Percentiles rank a stretch among this genome's conserved stretches.
Evolutionary conservation across 305 asterid genomes (phyloP).

Genomic region (Caryopteris hybrid): DNA sequence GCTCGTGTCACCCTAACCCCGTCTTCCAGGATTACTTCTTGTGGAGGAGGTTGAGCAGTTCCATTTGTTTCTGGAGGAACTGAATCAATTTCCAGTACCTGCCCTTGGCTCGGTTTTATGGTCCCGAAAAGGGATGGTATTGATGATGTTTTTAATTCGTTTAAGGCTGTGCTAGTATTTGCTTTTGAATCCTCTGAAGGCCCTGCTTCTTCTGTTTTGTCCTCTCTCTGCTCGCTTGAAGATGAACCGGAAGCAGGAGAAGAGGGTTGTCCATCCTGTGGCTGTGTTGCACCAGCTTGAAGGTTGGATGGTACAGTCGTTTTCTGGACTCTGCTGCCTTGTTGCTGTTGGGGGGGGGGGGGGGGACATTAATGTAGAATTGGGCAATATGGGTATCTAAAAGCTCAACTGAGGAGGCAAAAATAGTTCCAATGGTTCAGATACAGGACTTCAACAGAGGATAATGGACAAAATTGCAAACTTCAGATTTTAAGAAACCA

Average conservation of each 20-base stretch:
- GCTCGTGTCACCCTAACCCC: constrained; percentile 46
- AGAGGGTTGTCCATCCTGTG: constrained; percentile 35
- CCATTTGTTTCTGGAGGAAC: constrained; percentile 34
- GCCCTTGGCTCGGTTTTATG: constrained; percentile 31
- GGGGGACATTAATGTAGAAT: too few relatives aligned
- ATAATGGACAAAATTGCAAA: background rate
- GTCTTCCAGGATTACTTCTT: constrained; percentile 46
- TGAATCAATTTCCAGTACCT: constrained; percentile 39
- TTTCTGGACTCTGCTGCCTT: constrained; percentile 35
- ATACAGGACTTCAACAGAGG: background rate
- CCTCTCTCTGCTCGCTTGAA: constrained; percentile 44
- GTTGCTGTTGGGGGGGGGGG: too few relatives aligned
- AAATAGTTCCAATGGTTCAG: too few relatives aligned
- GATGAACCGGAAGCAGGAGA: constrained; percentile 49
- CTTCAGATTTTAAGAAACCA: background rate
- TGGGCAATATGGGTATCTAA: too few relatives aligned
- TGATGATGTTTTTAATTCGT: constrained; percentile 45
- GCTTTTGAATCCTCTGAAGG: too few relatives aligned
- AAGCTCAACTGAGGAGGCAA: background rate
- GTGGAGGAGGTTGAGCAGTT: constrained; percentile 27
- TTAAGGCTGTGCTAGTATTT: constrained; percentile 25
- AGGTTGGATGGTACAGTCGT: constrained; percentile 35
- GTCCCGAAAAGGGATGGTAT: constrained; percentile 29
- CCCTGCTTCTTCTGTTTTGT: constrained; percentile 33
- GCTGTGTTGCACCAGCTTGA: constrained; percentile 25